Conservation (phyloP, 2,329 filamentous ascomycete genomes). For the Ophidiomyces ophidiicola region DNA sequence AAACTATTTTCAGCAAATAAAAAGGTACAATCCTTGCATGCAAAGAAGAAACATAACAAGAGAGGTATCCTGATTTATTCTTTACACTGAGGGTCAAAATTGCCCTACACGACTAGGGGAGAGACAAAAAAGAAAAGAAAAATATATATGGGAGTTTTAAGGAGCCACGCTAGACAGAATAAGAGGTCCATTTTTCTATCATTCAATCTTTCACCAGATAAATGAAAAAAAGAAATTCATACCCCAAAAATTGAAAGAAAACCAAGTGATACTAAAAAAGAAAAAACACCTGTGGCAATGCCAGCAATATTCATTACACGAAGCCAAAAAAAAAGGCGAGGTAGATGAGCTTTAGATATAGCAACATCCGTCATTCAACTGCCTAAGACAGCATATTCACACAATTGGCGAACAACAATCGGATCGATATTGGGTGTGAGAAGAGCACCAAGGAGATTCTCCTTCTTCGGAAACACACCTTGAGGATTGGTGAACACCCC, state of each 20-base stretch:
- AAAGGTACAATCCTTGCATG: background rate
- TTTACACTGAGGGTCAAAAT: background rate
- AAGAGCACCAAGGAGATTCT: conserved; percentile 55
- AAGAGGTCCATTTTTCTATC: conserved; percentile 1
- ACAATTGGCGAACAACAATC: conserved; percentile 53
- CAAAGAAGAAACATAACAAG: background rate
- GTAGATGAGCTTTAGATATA: conserved; percentile 4
- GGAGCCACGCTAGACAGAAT: conserved; percentile 4
- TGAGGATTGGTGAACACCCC: conserved; percentile 44
- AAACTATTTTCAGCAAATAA: background rate
- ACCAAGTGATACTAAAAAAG: background rate
- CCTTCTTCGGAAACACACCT: conserved; percentile 52
- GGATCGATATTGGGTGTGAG: conserved; percentile 54
- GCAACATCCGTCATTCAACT: conserved; percentile 24
- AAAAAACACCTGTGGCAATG: background rate
- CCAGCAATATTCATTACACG: conserved; percentile 2
- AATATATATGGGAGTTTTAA: conserved; percentile 14
- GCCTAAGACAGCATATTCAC: conserved; percentile 49
- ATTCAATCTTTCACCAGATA: background rate
- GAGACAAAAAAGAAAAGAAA: conserved; percentile 1
- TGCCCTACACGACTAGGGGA: background rate
- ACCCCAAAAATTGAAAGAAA: too few species aligned
- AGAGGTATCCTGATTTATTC: conserved; percentile 5
- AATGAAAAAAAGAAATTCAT: background rate
- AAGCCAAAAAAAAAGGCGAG: conserved; percentile 7